Base-by-base conservation (phyloP, 2,329 filamentous ascomycete species). In the Aureobasidium lini region DNA sequence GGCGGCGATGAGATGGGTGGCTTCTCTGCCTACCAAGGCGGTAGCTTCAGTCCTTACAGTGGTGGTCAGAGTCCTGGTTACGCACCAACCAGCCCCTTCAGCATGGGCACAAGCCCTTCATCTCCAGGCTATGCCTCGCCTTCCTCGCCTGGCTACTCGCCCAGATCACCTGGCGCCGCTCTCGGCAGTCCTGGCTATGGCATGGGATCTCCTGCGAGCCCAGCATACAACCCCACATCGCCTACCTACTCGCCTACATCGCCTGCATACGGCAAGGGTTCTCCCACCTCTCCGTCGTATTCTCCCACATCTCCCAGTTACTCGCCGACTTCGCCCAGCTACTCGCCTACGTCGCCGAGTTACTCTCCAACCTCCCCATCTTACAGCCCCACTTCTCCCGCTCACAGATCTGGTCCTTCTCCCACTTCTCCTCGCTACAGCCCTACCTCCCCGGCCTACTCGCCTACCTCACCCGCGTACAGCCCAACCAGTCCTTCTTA, bases 51-150 rank as follows among this genome's bases (percentile, higher is more conserved):
- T 70, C 87, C 89, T 1, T 89, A 85, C 69, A 79, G 79, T 37
- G 81, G 73, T 61, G 74, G 81, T 62, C 79, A 84, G 65, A 90
- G 87, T 71, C 88, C 88, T 40, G 79, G 77, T 72, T 83, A 81
- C 65, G 80, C 85, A 36, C 84, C 85, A 48, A 89, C 84, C 57
- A 92, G 88, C 70, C 90, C 89, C 2, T 92, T 91, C 79, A 86
- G 85, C 69, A 82, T 80, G 62, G 71, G 71, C 43, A 69, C 67
- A 66, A 68, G 66, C 48, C 71, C 71, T 2, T 89, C 87, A 6
- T 91, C 88, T 36, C 89, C 89, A 50, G 72, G 73, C 10, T 76
- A 72, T 49, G 63, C 61, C 39, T 70, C 68, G 62, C 62, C 69
- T 61, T 50, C 70, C 4, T 74, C 72, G 11, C 74, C 62, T 47